A percentile compares a stretch with the other conserved stretches of the same genome.
Evolutionary conservation across 106 monocot species (phyloP).

Genomic region (Triglochin maritima): DNA sequence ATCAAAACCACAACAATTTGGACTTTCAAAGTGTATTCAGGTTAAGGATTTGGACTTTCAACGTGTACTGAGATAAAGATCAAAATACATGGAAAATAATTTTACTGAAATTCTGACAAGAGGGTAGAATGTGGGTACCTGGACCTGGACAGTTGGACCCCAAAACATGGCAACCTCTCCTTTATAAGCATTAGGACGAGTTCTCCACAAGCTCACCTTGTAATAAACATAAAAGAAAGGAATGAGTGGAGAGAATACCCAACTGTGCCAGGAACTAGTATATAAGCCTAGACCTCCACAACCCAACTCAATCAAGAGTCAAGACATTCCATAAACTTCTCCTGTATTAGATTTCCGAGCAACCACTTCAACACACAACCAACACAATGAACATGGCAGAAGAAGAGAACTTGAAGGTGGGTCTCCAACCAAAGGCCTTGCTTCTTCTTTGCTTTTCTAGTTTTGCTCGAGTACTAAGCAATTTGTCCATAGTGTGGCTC

Average conservation of each 20-base stretch:
- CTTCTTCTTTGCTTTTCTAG: neutral
- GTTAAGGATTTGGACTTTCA: too few relatives aligned
- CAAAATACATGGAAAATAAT: too few relatives aligned
- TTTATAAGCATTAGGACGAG: too few relatives aligned
- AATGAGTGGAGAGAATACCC: neutral
- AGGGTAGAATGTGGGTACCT: too few relatives aligned
- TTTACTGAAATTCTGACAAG: too few relatives aligned
- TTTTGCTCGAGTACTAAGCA: neutral
- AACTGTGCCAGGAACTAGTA: neutral
- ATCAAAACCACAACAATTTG: too few relatives aligned
- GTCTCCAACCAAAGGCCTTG: neutral
- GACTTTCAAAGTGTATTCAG: too few relatives aligned
- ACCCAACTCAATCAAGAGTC: neutral
- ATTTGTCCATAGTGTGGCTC: neutral
- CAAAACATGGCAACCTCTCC: too few relatives aligned
- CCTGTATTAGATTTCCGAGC: neutral
- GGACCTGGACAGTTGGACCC: too few relatives aligned
- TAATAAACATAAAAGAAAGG: neutral
- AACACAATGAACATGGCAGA: conserved; percentile 29
- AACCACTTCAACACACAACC: neutral
- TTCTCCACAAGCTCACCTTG: too few relatives aligned
- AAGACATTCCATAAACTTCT: neutral
- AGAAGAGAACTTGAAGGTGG: conserved; percentile 40
- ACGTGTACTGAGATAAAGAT: too few relatives aligned
- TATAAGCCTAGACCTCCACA: neutral